Evolutionary conservation across 148 eudicot species (phyloP).

Genomic region (Limonium bicolor): DNA sequence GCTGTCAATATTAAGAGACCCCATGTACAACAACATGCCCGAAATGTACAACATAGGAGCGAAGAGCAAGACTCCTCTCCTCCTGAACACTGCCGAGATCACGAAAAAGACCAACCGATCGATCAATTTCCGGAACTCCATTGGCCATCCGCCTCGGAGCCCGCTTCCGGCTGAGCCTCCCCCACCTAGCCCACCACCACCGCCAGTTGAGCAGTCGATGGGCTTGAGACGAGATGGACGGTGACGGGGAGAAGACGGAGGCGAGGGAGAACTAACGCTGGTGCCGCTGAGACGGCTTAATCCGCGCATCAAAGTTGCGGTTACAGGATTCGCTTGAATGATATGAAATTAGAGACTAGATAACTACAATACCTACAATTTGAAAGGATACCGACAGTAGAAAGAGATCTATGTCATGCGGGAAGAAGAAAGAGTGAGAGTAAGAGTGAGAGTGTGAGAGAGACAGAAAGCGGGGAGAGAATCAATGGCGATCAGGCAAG

Average conservation of each 20-base stretch:
- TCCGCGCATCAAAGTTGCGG: conserved; percentile 60
- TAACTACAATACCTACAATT: no score
- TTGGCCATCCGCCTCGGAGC: conserved; percentile 17
- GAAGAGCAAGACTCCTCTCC: conserved; percentile 62
- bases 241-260: conserved; percentile 33
- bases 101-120: conserved; percentile 53
- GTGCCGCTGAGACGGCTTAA: conserved; percentile 38
- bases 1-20: conserved; percentile 49
- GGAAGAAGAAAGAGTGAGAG: no score
- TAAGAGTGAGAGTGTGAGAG: no score
- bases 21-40: conserved; percentile 86
- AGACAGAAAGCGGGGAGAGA: no score
- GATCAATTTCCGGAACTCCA: conserved; percentile 34
- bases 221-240: conserved; percentile 34
- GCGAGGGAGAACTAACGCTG: conserved; percentile 16
- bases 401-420: no score
- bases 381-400: no score
- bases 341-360: no score
- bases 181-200: conserved; percentile 10
- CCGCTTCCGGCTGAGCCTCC: conserved; percentile 12
- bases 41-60: conserved; percentile 76
- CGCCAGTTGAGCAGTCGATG: conserved; percentile 7
- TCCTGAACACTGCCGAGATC: conserved; percentile 49
- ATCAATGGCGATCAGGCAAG: no score
- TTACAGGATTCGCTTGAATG: no score